Percentiles rank a stretch among this genome's conserved stretches.
These are phyloP conservation scores for Colletotrichum sp. DNA, from an alignment of 2,329 filamentous ascomycete genomes.

Conservation along the genomic window DNA sequence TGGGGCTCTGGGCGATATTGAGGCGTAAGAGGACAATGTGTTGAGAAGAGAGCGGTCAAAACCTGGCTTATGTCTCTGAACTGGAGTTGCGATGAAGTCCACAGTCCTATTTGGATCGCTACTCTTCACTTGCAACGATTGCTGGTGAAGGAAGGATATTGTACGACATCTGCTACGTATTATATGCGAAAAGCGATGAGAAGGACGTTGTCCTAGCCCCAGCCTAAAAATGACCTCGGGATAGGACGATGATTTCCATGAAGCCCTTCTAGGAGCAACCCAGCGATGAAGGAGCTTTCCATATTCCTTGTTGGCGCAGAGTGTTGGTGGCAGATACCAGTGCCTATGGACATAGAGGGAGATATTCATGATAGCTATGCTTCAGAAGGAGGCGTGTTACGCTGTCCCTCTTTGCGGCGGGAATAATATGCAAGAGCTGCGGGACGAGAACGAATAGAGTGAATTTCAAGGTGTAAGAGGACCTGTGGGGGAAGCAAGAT, in stretches of 20 bases:
- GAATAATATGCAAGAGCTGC: background rate
- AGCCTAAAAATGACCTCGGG: background rate
- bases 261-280: too few relatives aligned
- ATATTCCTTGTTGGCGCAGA: too few relatives aligned
- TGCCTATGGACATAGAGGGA: background rate
- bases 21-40: background rate
- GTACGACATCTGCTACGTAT: background rate
- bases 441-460: too few relatives aligned
- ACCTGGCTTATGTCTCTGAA: background rate
- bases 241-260: too few relatives aligned
- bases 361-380: background rate
- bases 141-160: background rate
- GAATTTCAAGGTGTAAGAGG: background rate
- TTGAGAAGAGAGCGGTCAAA: background rate
- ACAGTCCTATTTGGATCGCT: background rate
- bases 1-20: rapidly evolving
- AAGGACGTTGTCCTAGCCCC: background rate
- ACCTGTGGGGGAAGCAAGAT: background rate
- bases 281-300: too few relatives aligned
- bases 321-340: background rate
- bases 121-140: background rate
- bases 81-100: too few relatives aligned
- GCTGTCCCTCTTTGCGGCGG: background rate
- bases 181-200: background rate
- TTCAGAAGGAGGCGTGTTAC: background rate